Evolutionary conservation across 179 eudicot species (phyloP).

Genomic region (Patellifolia procumbens): DNA sequence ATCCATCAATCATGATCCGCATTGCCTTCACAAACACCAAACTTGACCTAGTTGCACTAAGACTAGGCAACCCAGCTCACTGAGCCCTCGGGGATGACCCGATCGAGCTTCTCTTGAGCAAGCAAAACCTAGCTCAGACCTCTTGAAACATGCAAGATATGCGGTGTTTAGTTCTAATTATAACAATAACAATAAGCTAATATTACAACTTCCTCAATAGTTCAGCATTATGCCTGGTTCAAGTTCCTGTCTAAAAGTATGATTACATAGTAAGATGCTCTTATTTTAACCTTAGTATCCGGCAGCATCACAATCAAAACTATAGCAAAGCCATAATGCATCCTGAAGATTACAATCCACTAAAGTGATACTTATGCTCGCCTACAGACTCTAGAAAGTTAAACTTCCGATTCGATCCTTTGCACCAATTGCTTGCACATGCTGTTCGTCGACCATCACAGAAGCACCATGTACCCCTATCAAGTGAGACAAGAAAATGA

Average conservation of each 20-base stretch:
- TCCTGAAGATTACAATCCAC: no score
- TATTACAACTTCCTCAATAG: neutral
- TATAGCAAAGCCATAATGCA: conserved; percentile 16
- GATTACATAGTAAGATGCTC: neutral
- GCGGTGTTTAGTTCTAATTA: neutral
- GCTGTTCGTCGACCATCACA: neutral
- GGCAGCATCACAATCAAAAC: conserved; percentile 1
- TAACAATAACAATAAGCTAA: neutral
- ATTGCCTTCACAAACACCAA: no score
- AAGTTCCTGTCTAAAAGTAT: neutral
- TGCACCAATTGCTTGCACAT: neutral
- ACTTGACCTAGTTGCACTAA: no score
- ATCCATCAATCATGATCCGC: no score
- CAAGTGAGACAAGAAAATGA: no score
- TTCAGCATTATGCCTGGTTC: neutral
- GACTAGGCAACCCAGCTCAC: no score
- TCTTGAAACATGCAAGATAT: neutral
- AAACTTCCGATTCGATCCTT: neutral
- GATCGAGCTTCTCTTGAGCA: no score
- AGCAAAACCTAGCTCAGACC: neutral
- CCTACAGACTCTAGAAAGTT: neutral
- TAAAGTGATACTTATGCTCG: no score
- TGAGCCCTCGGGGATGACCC: no score
- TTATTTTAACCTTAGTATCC: conserved; percentile 13
- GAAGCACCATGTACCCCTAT: neutral